Conservation (phyloP, 129 eudicot genomes). For the Arctium minus region DNA sequence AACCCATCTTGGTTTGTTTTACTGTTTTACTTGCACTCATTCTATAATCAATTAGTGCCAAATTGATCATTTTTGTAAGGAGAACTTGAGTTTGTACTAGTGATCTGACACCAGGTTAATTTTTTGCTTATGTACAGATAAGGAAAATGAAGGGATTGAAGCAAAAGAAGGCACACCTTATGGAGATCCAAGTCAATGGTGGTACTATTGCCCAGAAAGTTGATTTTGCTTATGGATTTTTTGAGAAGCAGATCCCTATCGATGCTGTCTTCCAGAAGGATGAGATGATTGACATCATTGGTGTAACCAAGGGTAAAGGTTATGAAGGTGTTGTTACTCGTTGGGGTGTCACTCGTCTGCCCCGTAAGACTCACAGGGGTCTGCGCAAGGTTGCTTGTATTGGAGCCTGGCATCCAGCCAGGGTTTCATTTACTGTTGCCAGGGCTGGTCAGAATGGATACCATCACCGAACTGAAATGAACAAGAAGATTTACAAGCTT, state of each 20-base stretch:
- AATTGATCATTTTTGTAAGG: too few relatives aligned
- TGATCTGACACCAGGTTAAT: not conserved
- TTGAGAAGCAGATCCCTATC: slow-evolving; percentile 41
- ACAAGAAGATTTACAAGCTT: slow-evolving; percentile 70
- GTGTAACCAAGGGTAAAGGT: too few relatives aligned
- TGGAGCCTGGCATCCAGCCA: slow-evolving; percentile 76
- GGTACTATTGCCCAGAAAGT: slow-evolving; percentile 47
- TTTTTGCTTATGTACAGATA: slow-evolving; percentile 21
- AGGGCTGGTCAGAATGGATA: slow-evolving; percentile 83
- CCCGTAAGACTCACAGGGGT: too few relatives aligned
- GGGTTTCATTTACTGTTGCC: slow-evolving; percentile 76
- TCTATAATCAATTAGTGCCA: too few relatives aligned
- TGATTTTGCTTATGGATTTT: slow-evolving; percentile 46
- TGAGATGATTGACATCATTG: too few relatives aligned
- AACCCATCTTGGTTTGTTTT: too few relatives aligned
- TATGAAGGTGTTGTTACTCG: too few relatives aligned
- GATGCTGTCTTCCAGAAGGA: too few relatives aligned
- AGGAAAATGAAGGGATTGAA: slow-evolving; percentile 50
- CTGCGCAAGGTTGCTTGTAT: slow-evolving; percentile 40
- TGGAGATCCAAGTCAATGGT: slow-evolving; percentile 53
- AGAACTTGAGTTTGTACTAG: not conserved
- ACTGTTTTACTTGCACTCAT: too few relatives aligned
- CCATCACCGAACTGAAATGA: slow-evolving; percentile 76
- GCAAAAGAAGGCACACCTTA: slow-evolving; percentile 47
- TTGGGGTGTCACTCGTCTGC: too few relatives aligned